These are phyloP conservation scores for Cardamine occulta DNA, from an alignment of 345 rosid species.

Conservation along the genomic window DNA sequence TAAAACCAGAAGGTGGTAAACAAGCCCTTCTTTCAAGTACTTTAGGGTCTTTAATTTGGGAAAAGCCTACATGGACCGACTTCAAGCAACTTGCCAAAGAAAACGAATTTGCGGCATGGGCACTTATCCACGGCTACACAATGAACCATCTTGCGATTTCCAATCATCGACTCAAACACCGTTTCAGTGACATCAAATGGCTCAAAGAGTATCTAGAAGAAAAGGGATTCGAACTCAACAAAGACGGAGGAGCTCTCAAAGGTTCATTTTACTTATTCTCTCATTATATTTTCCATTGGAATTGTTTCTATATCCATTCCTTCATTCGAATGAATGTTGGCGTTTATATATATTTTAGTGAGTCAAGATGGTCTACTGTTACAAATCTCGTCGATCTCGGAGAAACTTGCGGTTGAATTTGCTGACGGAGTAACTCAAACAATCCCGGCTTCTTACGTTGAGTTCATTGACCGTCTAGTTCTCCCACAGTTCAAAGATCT, in stretches of 20 bases:
- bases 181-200: slow-evolving; percentile 56
- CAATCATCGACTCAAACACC: slow-evolving; percentile 68
- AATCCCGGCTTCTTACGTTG: slow-evolving; percentile 80
- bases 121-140: slow-evolving; percentile 86
- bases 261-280: slow-evolving; percentile 47
- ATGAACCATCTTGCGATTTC: slow-evolving; percentile 89
- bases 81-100: slow-evolving; percentile 80
- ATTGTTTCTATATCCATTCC: background rate
- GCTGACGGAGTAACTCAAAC: slow-evolving; percentile 59
- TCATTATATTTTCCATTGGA: background rate
- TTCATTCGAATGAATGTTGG: background rate
- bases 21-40: slow-evolving; percentile 79
- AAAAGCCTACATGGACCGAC: slow-evolving; percentile 68
- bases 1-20: slow-evolving; percentile 22
- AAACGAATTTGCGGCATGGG: slow-evolving; percentile 96
- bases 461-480: slow-evolving; percentile 78
- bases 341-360: slow-evolving; percentile 44
- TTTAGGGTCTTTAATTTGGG: slow-evolving; percentile 81
- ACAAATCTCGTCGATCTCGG: slow-evolving; percentile 83
- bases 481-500: slow-evolving; percentile 61
- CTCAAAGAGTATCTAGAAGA: slow-evolving; percentile 63
- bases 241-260: slow-evolving; percentile 83
- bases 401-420: slow-evolving; percentile 55
- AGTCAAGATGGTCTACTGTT: slow-evolving; percentile 84
- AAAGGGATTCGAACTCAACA: slow-evolving; percentile 74